Evolutionary conservation across 306 rosid genomes (phyloP), one percentile per base, ranked within the genome.

Genomic region (Prunus mongolica): DNA sequence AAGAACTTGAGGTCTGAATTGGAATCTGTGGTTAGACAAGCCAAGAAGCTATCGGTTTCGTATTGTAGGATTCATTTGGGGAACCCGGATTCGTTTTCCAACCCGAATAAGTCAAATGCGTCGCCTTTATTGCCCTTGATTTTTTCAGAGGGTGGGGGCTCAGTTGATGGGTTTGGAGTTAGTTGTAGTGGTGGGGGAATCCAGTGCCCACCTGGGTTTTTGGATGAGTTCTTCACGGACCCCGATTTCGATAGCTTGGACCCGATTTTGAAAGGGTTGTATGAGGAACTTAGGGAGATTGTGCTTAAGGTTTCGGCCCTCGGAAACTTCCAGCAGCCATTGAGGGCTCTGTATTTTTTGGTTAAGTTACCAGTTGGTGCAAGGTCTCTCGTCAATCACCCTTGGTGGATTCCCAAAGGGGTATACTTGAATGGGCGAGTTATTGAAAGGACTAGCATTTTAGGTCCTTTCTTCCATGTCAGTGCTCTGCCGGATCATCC

Each of bases 331-430:
- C 97, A 89, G 79, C 96, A 91, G 66, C 93, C 90, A 7, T 67
- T 96, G 62, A 89, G 97, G 79, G 98, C 96, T 64, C 69, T 96
- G 87, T 49, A 85, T 71, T 96, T 67, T 80, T 78, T 96, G 85
- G 93, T 96, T 71, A 89, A 93, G 49, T 88, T 92, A 73, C 98
- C 98, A 2, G 56, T 68, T 54, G 98, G 97, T 69, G 98, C 98
- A 2, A 93, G 87, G 87, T 89, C 96, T 14, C 83, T 96, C 16
- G 98, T 96, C 71, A 89, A 64, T 62, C 98, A 92, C 38, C 84
- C 83, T 0, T 96, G 98, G 99, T 96, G 99, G 99, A 91, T 96
- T 79, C 98, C 99, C 1, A 89, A 87, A 65, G 97, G 90, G 1
- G 82, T 73, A 55, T 96, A 92, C 76, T 82, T 90, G 84, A 91